phyloP scores from a whole-genome alignment of 805 yeast species.

The Metschnikowia orientalis region DNA sequence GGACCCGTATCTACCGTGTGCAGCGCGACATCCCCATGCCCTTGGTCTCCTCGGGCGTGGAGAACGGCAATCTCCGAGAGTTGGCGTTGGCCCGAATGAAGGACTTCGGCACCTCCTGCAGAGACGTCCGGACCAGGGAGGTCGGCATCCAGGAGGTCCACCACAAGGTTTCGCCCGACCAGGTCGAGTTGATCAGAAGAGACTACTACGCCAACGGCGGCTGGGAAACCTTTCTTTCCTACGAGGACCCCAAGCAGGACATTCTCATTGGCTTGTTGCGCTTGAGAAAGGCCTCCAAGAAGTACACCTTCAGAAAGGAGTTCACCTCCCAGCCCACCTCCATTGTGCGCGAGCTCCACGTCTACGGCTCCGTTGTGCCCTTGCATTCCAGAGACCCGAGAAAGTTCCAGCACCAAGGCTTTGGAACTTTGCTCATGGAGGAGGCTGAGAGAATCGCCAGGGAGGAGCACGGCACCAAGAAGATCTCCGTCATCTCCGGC shows the following conservation, averaged over 20 bases:
- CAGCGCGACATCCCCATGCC: conserved; percentile 99
- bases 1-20: conserved; percentile 98
- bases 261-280: conserved; percentile 88
- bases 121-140: conserved; percentile 96
- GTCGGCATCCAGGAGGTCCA: conserved; percentile 99
- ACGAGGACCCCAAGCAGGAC: conserved; percentile 96
- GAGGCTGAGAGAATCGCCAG: conserved; percentile 95
- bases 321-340: conserved; percentile 80
- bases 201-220: conserved; percentile 98
- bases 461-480: conserved; percentile 90
- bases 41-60: conserved; percentile 94
- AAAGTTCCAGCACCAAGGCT: conserved; percentile 98
- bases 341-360: conserved; percentile 94
- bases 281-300: conserved; percentile 81
- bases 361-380: conserved; percentile 96
- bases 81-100: conserved; percentile 96
- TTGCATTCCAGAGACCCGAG: conserved; percentile 94
- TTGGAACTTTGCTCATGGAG: conserved; percentile 95
- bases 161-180: conserved; percentile 94
- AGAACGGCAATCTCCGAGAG: conserved; percentile 93
- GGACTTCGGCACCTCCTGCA: conserved; percentile 92
- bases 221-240: conserved; percentile 95
- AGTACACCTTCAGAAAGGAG: conserved; percentile 87
- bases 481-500: conserved; percentile 92
- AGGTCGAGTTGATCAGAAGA: conserved; percentile 89